Conservation (phyloP, 768 basidiomycete species). For the Rhodotorula graminis region DNA sequence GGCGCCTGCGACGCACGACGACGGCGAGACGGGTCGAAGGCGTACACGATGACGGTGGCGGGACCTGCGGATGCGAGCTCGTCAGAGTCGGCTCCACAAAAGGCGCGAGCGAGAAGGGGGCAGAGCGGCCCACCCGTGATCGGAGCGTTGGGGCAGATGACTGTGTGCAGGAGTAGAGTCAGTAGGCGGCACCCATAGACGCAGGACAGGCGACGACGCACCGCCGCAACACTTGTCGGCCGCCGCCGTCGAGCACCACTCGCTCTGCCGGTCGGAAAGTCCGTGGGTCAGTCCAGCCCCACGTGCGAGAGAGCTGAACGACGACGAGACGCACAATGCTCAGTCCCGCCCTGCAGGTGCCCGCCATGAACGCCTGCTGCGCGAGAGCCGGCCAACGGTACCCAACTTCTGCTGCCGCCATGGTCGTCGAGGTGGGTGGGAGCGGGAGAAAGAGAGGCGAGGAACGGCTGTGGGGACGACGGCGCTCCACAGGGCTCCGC, state of each 20-base stretch:
- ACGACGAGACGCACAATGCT: not conserved
- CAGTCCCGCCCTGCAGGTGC: not conserved
- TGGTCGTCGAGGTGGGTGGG: not conserved
- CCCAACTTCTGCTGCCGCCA: not conserved
- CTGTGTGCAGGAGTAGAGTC: no score
- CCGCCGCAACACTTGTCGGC: conserved; percentile 1
- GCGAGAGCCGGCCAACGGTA: conserved; percentile 7
- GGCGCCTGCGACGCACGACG: no score
- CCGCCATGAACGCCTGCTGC: conserved; percentile 13
- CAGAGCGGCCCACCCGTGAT: not conserved
- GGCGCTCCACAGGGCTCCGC: not conserved
- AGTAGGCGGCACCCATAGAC: no score
- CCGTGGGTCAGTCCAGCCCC: no score
- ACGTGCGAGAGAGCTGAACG: not conserved
- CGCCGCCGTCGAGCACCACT: conserved; percentile 1
- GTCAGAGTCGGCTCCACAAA: not conserved
- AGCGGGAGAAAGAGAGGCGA: not conserved
- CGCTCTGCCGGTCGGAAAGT: not conserved
- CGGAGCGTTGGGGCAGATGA: conserved; percentile 14
- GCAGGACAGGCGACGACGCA: no score
- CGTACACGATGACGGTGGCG: conserved; percentile 10
- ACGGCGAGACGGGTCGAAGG: no score
- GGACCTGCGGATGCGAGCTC: not conserved
- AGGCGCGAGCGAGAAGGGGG: not conserved
- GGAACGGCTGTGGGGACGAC: not conserved